Base-by-base conservation (phyloP, 2,329 filamentous ascomycete species). In the Aspergillus ustus region DNA sequence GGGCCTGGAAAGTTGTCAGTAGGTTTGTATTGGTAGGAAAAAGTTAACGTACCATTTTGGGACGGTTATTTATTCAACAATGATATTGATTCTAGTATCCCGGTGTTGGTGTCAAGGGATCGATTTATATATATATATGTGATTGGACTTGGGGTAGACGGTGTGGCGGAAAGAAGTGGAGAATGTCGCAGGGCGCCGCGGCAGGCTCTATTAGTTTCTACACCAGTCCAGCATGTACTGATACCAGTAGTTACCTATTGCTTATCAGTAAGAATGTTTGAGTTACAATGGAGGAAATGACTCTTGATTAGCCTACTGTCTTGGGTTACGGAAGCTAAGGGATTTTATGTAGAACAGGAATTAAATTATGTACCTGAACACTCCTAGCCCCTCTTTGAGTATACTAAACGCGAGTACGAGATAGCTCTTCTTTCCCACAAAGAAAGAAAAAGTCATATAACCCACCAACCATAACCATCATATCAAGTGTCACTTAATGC, bases 401-500 rank as follows among this genome's bases (percentile, higher is more conserved):
- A 25, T 25, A 25, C 25, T 25, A 25, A 25, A 25, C 25, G 25
- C 25, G 25, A 25, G 25, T 1, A 25, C 25, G 25, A 25, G 25
- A 25, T 25, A 25, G 6, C 25, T 25, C 25, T 25, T 25, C 25
- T 25, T 2, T 25, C 25, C 25, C 25, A 25, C 25, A 3, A 25
- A 25, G 25, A 25, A 25, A 25, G 4, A 25, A 5, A 5, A 25
- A 25, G 6, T 5, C 25, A 25, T 25, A 25, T 2, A 25, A 25
- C 6, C 25, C 25, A 25, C 25, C 3, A 25, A 25, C 25, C 25
- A 25, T 3, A 25, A 25, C 25, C 25, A 25, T 25, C 3, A 5
- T 25, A 25, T 5, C 25, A 25, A 25, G 25, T 25, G 25, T 25
- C 29, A 37, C 8, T 45, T 57, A 64, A 29, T 60, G 62, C 49